Percentiles rank a stretch among this genome's conserved stretches.
Conservation (phyloP, 331 rosid species). For the Quercus phellos region DNA sequence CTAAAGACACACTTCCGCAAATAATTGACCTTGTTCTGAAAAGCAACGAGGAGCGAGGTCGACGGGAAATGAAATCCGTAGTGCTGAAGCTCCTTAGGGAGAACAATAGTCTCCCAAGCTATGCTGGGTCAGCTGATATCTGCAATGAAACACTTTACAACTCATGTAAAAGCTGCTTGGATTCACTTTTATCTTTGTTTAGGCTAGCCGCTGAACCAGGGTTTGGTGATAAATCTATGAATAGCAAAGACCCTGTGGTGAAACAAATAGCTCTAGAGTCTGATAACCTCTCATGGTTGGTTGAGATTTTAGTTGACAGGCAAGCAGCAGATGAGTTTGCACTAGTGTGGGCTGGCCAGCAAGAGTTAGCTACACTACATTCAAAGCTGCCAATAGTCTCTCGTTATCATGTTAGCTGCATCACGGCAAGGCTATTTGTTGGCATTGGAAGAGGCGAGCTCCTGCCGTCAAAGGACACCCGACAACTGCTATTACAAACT, state of each 20-base stretch:
- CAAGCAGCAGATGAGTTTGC: conserved; percentile 87
- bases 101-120: conserved; percentile 46
- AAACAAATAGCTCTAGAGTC: conserved; percentile 73
- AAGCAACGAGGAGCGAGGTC: conserved; percentile 85
- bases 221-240: conserved; percentile 31
- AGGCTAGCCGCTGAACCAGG: conserved; percentile 59
- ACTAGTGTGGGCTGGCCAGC: conserved; percentile 71
- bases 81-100: conserved; percentile 84
- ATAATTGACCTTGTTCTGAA: conserved; percentile 76
- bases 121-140: conserved; percentile 43
- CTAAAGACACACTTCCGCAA: conserved; percentile 66
- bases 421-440: conserved; percentile 68
- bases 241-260: conserved; percentile 45
- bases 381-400: conserved; percentile 49
- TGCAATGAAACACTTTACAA: conserved; percentile 54
- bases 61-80: conserved; percentile 85
- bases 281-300: conserved; percentile 83
- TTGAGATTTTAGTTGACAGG: conserved; percentile 73
- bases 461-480: conserved; percentile 67
- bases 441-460: conserved; percentile 86
- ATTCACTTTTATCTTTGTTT: conserved; percentile 55
- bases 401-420: conserved; percentile 73
- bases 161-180: conserved; percentile 60
- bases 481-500: conserved; percentile 58
- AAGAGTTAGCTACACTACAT: conserved; percentile 69